Evolutionary conservation across 345 rosid species (phyloP).

Genomic region (Citrus cavaleriei): DNA sequence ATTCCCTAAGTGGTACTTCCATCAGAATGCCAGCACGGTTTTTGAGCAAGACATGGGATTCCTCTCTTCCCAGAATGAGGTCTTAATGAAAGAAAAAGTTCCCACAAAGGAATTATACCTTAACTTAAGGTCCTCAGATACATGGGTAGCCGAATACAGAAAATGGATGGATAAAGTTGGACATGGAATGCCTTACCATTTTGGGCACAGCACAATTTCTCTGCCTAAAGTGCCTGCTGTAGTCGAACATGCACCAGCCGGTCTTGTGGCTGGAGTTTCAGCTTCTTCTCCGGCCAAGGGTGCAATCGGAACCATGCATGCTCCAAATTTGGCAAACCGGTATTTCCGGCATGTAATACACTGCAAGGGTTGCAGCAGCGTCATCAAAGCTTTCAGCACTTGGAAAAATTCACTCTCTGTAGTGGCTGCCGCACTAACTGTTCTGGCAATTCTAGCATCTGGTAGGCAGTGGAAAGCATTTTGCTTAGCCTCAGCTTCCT

Average conservation of each 20-base stretch:
- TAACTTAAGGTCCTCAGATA: constrained; percentile 74
- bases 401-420: constrained; percentile 64
- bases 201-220: constrained; percentile 70
- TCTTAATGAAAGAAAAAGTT: constrained; percentile 70
- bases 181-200: constrained; percentile 95
- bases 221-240: constrained; percentile 71
- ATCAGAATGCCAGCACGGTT: constrained; percentile 80
- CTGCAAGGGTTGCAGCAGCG: constrained; percentile 74
- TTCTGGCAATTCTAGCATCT: constrained; percentile 62
- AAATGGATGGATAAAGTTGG: constrained; percentile 99
- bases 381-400: constrained; percentile 45
- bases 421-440: constrained; percentile 38
- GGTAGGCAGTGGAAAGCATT: constrained; percentile 72
- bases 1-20: constrained; percentile 82
- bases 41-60: constrained; percentile 98
- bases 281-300: constrained; percentile 85
- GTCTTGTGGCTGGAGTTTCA: constrained; percentile 64
- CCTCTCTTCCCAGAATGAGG: constrained; percentile 82
- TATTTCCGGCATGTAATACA: constrained; percentile 86
- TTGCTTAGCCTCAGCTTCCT: constrained; percentile 48
- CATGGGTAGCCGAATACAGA: constrained; percentile 89
- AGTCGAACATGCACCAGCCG: constrained; percentile 90
- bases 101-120: constrained; percentile 82
- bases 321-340: constrained; percentile 76
- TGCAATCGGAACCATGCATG: constrained; percentile 64